Base-by-base conservation (phyloP, 2,329 filamentous ascomycete genomes). In the Colletotrichum kahawae region DNA sequence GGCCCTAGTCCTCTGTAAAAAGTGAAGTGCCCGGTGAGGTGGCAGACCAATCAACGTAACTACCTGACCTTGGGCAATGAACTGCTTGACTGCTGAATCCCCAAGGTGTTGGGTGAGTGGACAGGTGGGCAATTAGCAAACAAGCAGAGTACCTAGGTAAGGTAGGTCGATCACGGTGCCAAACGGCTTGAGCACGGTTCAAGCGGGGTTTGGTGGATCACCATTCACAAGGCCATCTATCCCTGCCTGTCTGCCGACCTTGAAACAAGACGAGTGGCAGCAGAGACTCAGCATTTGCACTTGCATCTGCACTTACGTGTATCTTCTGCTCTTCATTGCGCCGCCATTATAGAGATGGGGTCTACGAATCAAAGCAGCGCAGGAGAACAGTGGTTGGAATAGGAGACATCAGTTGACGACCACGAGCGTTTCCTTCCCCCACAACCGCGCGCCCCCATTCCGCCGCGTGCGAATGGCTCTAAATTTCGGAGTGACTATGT, bases 201-300 rank as follows among this genome's bases (percentile, higher is more conserved):
- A 70, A 31, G 71, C 48, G 67, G 67, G 60, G 67, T 71, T 33
- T 7, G 38, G 38, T 38, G 48, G 31, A 16, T 36, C 21, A 16
- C 29, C 43, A 24, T 6, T 24, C 18, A 36, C 27, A 33, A 54
- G 18, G 63, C 33, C 18, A 51, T 51, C n/a, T 27, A 72, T 56
- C 70, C 70, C 54, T 72, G 70, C 70, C 56, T 56, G 24, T 63
- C 31, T 56, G 64, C 12, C 38, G 34, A 29, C 34, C 31, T 54
- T 72, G 70, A 73, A 73, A 73, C 70, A 70, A 62, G 31, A n/a
- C 10, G 65, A 72, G 70, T 43, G 65, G 63, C 63, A 67, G 64
- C 62, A 67, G 27, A 67, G 34, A 71, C 33, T 36, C 51, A 21
- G 34, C 59, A 31, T 54, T 43, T 65, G 38, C 67, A 48, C 31